Evolutionary conservation across 345 rosid genomes (phyloP), one percentile per base, ranked within the genome.

Genomic region (Litchi chinensis): DNA sequence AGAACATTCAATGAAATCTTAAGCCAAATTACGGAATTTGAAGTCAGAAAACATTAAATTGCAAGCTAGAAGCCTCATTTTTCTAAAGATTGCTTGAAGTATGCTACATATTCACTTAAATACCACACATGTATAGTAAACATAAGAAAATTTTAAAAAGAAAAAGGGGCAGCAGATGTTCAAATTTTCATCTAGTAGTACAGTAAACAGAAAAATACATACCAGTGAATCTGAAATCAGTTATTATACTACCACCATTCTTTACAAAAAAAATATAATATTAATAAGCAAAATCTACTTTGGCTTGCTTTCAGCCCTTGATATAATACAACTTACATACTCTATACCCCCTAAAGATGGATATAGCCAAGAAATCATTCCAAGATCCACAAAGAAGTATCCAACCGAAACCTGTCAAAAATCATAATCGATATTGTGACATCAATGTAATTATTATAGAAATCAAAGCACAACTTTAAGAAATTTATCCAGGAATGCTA

Each of bases 331-430:
- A 85, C 98, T 92, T 88, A 91, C 98, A 85, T 89, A 95, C 81
- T 95, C 98, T 79, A 86, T 80, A 76, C 98, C 98, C 60, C 98
- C 98, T 66, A 93, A 82, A 78, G 92, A 88, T 72, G 98, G 98
- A 85, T 90, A 93, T 63, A 86, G 77, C 98, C 98, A 93, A 73
- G 86, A 71, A 74, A 91, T 95, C 95, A 92, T 92, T 71, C 79
- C 91, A 65, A 95, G 91, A 83, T 95, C 98, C 9, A 88, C 80
- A 50, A 91, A 72, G 86, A 95, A 95, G 89, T 93, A 95, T 32
- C 98, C 98, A 85, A 91, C 92, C 73, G 97, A 93, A 73, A 90
- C 87, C 98, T 95, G 90, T 80, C 75, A 78, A 83, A 48, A 75
- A 75, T 50, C 52, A 62, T 46, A 21, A 54, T 65, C 46, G 66